Conservation (phyloP, 2,329 filamentous ascomycete genomes). For the Ceratocystis huliohia region DNA sequence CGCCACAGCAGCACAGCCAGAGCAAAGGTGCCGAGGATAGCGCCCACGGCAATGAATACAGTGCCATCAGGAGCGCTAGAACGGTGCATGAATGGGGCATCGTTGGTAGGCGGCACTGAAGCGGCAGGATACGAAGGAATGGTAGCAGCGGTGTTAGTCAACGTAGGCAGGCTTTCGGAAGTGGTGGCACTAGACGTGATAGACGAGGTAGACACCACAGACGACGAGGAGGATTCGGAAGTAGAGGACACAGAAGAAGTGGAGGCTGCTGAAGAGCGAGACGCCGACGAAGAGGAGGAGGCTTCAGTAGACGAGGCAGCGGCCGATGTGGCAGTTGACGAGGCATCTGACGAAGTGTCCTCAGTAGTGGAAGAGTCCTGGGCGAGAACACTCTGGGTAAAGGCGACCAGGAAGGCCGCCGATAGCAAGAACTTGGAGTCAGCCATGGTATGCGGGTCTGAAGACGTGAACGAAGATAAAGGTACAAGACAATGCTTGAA, state of each 20-base stretch:
- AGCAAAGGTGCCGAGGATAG: conserved; percentile 71
- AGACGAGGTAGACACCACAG: conserved; percentile 21
- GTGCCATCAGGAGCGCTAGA: conserved; percentile 80
- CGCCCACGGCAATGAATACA: conserved; percentile 89
- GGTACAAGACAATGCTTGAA: background rate
- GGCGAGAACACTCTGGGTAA: conserved; percentile 21
- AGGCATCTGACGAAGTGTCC: background rate
- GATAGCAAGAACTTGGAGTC: conserved; percentile 20
- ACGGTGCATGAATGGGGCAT: conserved; percentile 84
- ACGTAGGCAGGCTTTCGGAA: conserved; percentile 30
- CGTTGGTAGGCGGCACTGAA: conserved; percentile 66
- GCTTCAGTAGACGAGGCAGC: background rate
- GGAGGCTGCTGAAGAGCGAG: background rate
- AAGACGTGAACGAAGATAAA: background rate
- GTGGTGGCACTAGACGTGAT: conserved; percentile 24
- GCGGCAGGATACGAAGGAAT: conserved; percentile 54
- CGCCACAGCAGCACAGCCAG: conserved; percentile 80
- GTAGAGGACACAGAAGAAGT: background rate
- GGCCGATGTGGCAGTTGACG: background rate
- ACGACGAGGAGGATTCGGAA: conserved; percentile 3
- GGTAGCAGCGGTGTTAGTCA: conserved; percentile 29
- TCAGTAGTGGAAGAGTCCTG: conserved; percentile 1
- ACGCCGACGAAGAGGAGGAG: conserved; percentile 11
- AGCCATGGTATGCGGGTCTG: conserved; percentile 5
- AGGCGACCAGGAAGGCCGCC: conserved; percentile 20